These are phyloP conservation scores for Darksidea phi DNA, from an alignment of 495 filamentous ascomycete genomes.

Conservation along the genomic window DNA sequence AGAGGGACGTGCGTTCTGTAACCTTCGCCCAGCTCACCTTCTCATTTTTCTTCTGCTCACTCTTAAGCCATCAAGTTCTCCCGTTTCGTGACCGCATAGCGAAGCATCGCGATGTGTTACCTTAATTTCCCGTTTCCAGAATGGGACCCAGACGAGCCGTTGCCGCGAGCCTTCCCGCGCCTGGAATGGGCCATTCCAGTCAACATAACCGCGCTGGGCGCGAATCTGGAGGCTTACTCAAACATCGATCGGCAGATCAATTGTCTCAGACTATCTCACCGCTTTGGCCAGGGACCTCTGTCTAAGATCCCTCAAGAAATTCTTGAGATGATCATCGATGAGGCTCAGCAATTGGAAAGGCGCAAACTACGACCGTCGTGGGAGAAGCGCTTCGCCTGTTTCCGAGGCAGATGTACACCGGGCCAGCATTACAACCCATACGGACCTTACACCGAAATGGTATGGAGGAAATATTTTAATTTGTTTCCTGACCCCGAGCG, in stretches of 20 bases:
- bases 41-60: too few relatives aligned
- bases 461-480: not conserved
- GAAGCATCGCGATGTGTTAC: too few relatives aligned
- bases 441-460: not conserved
- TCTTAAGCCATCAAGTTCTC: too few relatives aligned
- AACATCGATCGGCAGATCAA: not conserved
- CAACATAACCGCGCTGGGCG: not conserved
- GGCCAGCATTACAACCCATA: not conserved
- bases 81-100: too few relatives aligned
- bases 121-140: too few relatives aligned
- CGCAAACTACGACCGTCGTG: not conserved
- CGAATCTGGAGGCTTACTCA: not conserved
- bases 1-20: too few relatives aligned
- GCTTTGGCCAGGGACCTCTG: not conserved
- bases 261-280: slow-evolving; percentile 4
- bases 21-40: too few relatives aligned
- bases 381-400: not conserved
- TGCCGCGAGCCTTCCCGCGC: not conserved
- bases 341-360: not conserved
- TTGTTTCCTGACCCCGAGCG: not conserved
- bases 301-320: slow-evolving; percentile 7
- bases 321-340: not conserved
- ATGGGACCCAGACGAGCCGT: too few relatives aligned
- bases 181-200: slow-evolving; percentile 5
- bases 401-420: not conserved